Base-by-base conservation (phyloP, 495 filamentous ascomycete species). In the Tetracladium setigerum region DNA sequence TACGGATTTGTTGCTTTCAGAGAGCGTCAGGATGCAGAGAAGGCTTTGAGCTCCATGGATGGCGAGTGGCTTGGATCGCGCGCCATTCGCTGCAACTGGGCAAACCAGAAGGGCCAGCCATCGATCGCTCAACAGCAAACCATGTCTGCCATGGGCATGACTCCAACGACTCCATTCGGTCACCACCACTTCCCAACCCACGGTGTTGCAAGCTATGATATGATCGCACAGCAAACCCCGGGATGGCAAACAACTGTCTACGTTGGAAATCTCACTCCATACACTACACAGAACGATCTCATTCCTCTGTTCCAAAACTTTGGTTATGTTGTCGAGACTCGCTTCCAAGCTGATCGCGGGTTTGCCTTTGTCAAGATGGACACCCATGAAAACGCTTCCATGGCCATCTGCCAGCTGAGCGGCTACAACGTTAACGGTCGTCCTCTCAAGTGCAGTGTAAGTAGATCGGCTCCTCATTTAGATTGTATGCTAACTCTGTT, bases 351-450 rank as follows among this genome's bases (percentile, higher is more conserved):
- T 42, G 94, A 99, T 63, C 86, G 94, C 45, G 92, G 92, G 11
- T 99, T 99, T 67, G 88, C 92, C 0, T 99, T 99, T 61, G 84
- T 99, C 66, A 99, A 99, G 77, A 96, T 99, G 91, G 92, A 97
- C 57, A 86, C 82, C 4, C 92, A 99, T 53, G 92, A 99, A 64
- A 95, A 97, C 67, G 92, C 92, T 8, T 90, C 92, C 13, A 95
- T 92, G 86, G 88, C 92, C 14, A 99, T 99, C 60, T 99, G 92
- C 66, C 91, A 96, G 58, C 70, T 99, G 48, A 96, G 86, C 57
- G 89, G 90, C 8, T 96, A 95, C 66, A 92, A 95, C 59, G 92
- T 99, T 56, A 95, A 99, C 58, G 92, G 92, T 22, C 86, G 92
- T 57, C 94, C 92, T 41, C 65, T 99, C 57, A 99, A 99, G 75